Evolutionary conservation across 1,284 basidiomycete species (phyloP), one percentile per base, ranked within the genome.

Genomic region (Ustilago curta): DNA sequence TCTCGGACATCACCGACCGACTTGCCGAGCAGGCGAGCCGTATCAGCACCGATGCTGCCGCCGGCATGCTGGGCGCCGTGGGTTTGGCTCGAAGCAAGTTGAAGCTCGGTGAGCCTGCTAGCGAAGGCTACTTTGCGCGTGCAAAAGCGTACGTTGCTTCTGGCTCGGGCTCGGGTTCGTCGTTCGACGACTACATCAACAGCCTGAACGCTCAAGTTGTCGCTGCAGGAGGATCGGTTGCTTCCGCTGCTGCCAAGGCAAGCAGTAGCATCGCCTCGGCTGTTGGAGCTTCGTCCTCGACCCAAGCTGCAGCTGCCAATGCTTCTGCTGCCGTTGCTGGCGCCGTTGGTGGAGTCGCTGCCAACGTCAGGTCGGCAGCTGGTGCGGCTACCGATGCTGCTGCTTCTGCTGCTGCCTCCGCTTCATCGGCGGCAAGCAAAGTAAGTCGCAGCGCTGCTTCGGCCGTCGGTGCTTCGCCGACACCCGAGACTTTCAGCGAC

Each of bases 1-100:
- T 80, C 27, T 59, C 59, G 39, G 79, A 72, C 29, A 56, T 75
- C 18, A 66, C 62, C 12, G 79, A 76, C 37, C 50, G 72, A 16
- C 49, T 80, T 8, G 69, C 64, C 3, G 73, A 77, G 35, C 70
- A 71, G 53, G 76, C 77, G 2, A 67, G 42, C 21, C 45, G 57
- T 21, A 65, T 81, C 56, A 73, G 70, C 51, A 71, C 60, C 14
- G 77, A 74, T 43, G 78, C 76, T 31, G 54, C 73, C 1, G 69
- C 68, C 12, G 69, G 67, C 44, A 72, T 81, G 73, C 43, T 74
- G 2, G 78, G 45, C 19, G 76, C 73, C 16, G 70, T 76, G 12
- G 64, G 40, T 7, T 47, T 63, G n/a, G 76, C 78, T 29, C 61
- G 74, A 2, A 45, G 47, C 37, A 75, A 69, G 55, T 54, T 80